Evolutionary conservation across 208 protist genomes (phyloP), one percentile per base, ranked within the genome.

Genomic region (Wallacemonas sp.): DNA sequence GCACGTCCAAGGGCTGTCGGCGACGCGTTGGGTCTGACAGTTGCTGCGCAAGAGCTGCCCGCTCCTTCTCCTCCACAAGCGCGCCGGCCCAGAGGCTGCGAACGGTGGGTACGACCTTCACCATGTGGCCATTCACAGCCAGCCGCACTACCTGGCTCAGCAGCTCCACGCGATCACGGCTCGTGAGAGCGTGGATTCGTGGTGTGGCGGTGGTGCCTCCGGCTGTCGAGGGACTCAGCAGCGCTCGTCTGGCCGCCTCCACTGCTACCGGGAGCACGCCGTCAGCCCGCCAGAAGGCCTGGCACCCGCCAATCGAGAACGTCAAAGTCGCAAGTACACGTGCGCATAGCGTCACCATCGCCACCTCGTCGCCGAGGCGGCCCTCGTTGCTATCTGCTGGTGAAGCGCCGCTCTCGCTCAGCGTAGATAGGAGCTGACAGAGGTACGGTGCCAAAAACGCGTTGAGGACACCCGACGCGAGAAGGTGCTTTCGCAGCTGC

Each of bases 91-190:
- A 84, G 28, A 70, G 24, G 19, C 24, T 31, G 14, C 56, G 72
- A 12, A 80, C 21, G 12, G 65, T 19, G 9, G 39, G 30, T 1
- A 41, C 69, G 2, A 62, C 45, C 26, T 42, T 36, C 19, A 2
- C 44, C 2, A 31, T 38, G 38, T 70, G 45, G 15, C 66, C 47
- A 54, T 84, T 84, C 28, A 84, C 63, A 22, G 66, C 68, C 41
- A 84, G 63, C 9, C 78, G 78, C 59, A 66, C 66, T 36, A 84
- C 36, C 63, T 84, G 78, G 1, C 47, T 53, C 28, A 75, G 55
- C 17, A 79, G 54, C 28, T 74, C 74, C 22, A 68, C 66, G 27
- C 49, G 44, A 14, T 64, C 67, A 31, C 56, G 44, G 6, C 49
- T 17, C 0, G 34, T 49, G n/a, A 64, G 30, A 9, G 21, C 33